Percentiles rank a stretch among this genome's conserved stretches.
Evolutionary conservation across 495 filamentous ascomycete species (phyloP).

Genomic region (Polyplosphaeria fusca): DNA sequence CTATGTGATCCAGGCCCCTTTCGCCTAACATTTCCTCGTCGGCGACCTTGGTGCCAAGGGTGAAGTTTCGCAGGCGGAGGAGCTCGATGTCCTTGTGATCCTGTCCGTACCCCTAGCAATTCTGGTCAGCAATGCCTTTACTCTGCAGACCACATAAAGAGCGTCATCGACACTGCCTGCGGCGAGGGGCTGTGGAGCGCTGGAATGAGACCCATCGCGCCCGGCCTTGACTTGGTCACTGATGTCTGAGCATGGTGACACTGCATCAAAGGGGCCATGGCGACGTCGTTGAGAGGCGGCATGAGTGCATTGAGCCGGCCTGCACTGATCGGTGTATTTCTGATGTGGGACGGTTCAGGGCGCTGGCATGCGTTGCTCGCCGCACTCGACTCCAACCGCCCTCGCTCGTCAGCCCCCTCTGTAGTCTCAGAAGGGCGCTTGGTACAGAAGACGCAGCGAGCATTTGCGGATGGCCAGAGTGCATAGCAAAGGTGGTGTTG

Average conservation of each 20-base stretch:
- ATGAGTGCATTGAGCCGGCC: conserved; percentile 16
- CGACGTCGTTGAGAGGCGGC: not conserved
- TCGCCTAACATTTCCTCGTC: conserved; percentile 48
- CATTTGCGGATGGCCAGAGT: too few relatives aligned
- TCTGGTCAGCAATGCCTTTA: conserved; percentile 24
- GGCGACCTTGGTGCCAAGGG: conserved; percentile 59
- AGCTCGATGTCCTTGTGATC: conserved; percentile 73
- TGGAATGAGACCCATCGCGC: conserved; percentile 6
- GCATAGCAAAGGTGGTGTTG: too few relatives aligned
- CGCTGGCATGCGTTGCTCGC: too few relatives aligned
- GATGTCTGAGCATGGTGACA: too few relatives aligned
- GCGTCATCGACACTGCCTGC: too few relatives aligned
- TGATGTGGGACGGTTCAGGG: too few relatives aligned
- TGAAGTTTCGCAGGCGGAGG: conserved; percentile 73
- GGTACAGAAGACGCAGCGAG: too few relatives aligned
- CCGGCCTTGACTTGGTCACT: not conserved
- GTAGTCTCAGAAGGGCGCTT: too few relatives aligned
- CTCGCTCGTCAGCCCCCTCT: too few relatives aligned
- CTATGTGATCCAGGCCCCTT: conserved; percentile 37
- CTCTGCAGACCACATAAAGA: not conserved
- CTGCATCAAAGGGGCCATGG: not conserved
- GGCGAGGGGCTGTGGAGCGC: conserved; percentile 3
- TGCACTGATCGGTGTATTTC: conserved; percentile 9
- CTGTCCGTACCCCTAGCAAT: conserved; percentile 62
- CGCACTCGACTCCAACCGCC: too few relatives aligned